Evolutionary conservation across 140 eudicot genomes (phyloP).

Genomic region (Ambrosia hybrid): DNA sequence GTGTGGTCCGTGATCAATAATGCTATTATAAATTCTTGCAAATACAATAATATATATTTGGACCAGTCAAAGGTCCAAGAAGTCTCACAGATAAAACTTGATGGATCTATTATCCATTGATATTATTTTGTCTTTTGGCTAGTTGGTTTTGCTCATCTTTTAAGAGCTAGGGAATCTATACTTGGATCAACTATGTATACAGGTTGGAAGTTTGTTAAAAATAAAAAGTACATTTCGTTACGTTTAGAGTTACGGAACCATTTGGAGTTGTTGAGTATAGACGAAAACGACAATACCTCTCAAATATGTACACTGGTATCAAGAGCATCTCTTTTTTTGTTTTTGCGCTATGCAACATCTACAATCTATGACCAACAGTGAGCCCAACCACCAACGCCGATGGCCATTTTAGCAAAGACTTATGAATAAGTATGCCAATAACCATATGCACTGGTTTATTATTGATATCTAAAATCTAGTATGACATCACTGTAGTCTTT

Average conservation of each 20-base stretch:
- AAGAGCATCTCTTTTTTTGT: too few species aligned
- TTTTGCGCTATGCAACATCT: too few species aligned
- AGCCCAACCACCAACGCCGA: too few species aligned
- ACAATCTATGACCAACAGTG: too few species aligned
- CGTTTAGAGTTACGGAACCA: not conserved
- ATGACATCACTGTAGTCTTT: too few species aligned
- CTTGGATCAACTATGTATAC: not conserved
- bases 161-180: not conserved
- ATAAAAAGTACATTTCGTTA: not conserved
- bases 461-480: not conserved
- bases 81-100: not conserved
- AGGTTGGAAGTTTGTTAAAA: not conserved
- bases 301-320: too few species aligned
- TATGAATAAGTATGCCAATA: too few species aligned
- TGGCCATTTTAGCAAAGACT: too few species aligned
- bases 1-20: conserved; percentile 1
- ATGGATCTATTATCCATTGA: not conserved
- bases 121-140: not conserved
- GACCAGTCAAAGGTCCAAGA: not conserved
- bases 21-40: not conserved
- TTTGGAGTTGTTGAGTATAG: too few species aligned
- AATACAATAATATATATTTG: not conserved
- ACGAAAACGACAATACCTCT: too few species aligned
- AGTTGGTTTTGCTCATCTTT: not conserved
- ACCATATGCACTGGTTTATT: too few species aligned